phyloP scores from a whole-genome alignment of 179 eudicot genomes.

The Pouteria campechiana region DNA sequence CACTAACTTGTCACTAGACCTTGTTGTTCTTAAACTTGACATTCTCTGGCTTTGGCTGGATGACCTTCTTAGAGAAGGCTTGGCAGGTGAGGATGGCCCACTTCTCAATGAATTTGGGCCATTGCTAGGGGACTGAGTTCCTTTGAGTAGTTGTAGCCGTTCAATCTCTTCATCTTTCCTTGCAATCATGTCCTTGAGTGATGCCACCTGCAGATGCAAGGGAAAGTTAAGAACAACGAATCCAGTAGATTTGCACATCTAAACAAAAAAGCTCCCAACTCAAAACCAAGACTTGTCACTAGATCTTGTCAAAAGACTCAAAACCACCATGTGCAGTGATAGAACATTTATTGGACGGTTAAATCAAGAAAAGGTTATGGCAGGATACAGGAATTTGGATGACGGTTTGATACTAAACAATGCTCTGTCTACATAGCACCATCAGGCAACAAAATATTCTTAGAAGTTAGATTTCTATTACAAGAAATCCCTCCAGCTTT shows the following conservation, averaged over 20 bases:
- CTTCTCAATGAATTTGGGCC: conserved; percentile 26
- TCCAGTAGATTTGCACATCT: background rate
- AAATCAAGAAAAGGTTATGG: no score
- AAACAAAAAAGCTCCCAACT: no score
- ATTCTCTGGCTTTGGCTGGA: conserved; percentile 10
- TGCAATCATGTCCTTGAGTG: conserved; percentile 60
- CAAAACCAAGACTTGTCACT: no score
- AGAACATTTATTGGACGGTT: no score
- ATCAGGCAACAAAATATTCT: no score
- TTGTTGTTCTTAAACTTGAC: conserved; percentile 9
- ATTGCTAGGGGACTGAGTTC: conserved; percentile 15
- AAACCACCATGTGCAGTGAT: no score
- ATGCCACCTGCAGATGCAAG: conserved; percentile 57
- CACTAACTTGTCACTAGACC: conserved; percentile 11
- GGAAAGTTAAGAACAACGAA: background rate
- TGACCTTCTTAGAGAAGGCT: conserved; percentile 16
- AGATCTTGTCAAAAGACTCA: no score
- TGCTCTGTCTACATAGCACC: no score
- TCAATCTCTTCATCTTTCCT: conserved; percentile 91
- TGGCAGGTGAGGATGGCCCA: conserved; percentile 25
- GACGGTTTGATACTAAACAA: no score
- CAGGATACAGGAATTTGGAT: no score
- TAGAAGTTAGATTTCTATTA: no score
- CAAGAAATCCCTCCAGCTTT: no score
- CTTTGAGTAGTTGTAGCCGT: conserved; percentile 37